phyloP scores from a whole-genome alignment of 2,329 filamentous ascomycete species.

The Cladosporium austrohemisphaericum region DNA sequence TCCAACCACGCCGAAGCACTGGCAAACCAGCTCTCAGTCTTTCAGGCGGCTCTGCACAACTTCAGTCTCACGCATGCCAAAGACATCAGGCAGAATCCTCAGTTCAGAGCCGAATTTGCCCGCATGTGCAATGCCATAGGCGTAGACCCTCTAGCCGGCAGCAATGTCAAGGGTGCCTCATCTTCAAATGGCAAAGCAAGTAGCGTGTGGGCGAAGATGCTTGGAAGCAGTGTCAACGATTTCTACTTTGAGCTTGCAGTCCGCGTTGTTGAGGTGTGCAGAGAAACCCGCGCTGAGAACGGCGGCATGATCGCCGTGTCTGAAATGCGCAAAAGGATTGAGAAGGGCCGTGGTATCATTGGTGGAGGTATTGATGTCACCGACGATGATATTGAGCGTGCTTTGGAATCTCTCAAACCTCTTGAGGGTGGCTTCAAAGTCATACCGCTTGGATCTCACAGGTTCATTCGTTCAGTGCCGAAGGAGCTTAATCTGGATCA shows the following conservation, averaged over 20 bases:
- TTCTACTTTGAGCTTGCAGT: constrained; percentile 98
- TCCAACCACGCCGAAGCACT: constrained; percentile 79
- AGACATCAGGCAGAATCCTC: constrained; percentile 92
- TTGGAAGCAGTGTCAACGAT: constrained; percentile 89
- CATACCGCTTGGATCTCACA: constrained; percentile 74
- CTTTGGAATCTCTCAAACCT: constrained; percentile 80
- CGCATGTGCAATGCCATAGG: constrained; percentile 98
- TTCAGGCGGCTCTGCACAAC: constrained; percentile 90
- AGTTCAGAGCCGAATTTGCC: constrained; percentile 93
- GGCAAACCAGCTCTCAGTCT: constrained; percentile 89
- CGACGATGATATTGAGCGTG: constrained; percentile 87
- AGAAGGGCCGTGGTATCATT: constrained; percentile 69
- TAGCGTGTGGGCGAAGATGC: constrained; percentile 87
- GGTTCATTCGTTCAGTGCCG: constrained; percentile 87
- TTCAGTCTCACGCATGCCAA: constrained; percentile 93
- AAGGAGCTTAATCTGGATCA: constrained; percentile 96
- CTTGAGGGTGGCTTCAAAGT: constrained; percentile 85
- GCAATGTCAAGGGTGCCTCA: constrained; percentile 34
- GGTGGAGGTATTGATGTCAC: constrained; percentile 73
- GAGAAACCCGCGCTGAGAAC: constrained; percentile 81
- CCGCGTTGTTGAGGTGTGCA: constrained; percentile 89
- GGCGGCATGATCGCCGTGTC: constrained; percentile 82
- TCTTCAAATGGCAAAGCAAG: constrained; percentile 48
- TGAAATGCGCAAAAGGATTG: constrained; percentile 74
- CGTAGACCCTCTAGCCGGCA: constrained; percentile 78